These are phyloP conservation scores for Penicillium sp. DNA, from an alignment of 2,329 filamentous ascomycete species.

Conservation along the genomic window DNA sequence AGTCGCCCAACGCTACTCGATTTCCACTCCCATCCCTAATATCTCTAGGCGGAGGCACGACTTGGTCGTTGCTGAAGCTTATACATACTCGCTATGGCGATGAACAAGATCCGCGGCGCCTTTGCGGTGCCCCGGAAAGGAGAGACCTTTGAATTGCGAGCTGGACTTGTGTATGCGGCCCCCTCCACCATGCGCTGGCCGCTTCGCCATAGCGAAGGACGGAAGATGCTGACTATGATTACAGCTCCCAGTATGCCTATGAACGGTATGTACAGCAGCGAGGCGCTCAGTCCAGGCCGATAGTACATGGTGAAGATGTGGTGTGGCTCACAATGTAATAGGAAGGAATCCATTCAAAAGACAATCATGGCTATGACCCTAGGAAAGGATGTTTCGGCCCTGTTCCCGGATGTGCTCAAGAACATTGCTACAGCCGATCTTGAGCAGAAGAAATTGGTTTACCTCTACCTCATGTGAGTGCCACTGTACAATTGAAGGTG, in stretches of 20 bases:
- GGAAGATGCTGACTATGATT: conserved; percentile 36
- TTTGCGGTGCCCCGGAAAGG: conserved; percentile 93
- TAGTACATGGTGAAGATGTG: conserved; percentile 7
- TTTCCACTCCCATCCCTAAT: conserved; percentile 15
- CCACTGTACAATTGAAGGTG: not conserved
- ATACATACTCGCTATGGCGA: conserved; percentile 65
- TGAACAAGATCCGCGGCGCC: conserved; percentile 92
- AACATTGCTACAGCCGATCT: conserved; percentile 94
- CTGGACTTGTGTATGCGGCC: conserved; percentile 69
- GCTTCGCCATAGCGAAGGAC: conserved; percentile 4
- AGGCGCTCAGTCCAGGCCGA: not conserved
- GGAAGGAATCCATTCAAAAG: conserved; percentile 98
- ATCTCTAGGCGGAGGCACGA: conserved; percentile 35
- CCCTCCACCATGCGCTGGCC: conserved; percentile 14
- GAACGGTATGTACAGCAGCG: conserved; percentile 61
- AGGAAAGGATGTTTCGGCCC: conserved; percentile 94
- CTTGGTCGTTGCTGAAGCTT: conserved; percentile 38
- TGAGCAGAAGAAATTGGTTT: conserved; percentile 99
- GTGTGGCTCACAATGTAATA: conserved; percentile 37
- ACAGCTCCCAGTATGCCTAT: conserved; percentile 94
- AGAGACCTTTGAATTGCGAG: conserved; percentile 95
- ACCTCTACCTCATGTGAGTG: conserved; percentile 89
- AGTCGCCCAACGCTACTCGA: conserved; percentile 26
- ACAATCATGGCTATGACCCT: conserved; percentile 99
- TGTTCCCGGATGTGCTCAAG: conserved; percentile 97